Conservation (phyloP, 768 basidiomycete species). For the Rhodotorula toruloides region DNA sequence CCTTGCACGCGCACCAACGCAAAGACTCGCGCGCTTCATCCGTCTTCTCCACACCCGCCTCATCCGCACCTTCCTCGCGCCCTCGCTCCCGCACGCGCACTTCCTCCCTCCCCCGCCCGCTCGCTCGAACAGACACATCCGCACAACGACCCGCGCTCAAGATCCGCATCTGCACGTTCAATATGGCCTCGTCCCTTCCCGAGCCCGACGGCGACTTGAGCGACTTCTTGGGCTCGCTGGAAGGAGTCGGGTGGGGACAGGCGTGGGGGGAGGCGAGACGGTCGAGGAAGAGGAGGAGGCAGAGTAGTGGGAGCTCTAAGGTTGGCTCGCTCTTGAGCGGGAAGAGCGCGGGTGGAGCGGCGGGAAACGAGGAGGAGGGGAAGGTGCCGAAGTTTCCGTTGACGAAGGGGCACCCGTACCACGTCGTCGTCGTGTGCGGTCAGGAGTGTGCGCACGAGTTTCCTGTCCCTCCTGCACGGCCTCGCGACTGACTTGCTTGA, state of each 20-base stretch:
- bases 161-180: slow-evolving; percentile 35
- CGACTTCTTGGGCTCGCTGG: slow-evolving; percentile 39
- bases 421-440: slow-evolving; percentile 40
- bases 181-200: slow-evolving; percentile 41
- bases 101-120: slow-evolving; percentile 14
- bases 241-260: no score
- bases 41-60: background rate
- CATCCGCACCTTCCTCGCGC: background rate
- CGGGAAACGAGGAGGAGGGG: slow-evolving; percentile 5
- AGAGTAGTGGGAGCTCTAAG: no score
- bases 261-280: no score
- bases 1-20: background rate
- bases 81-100: background rate
- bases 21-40: background rate
- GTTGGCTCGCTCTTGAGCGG: no score
- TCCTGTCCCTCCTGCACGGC: background rate
- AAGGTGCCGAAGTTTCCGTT: slow-evolving; percentile 26
- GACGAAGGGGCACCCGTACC: slow-evolving; percentile 35
- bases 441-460: slow-evolving; percentile 37
- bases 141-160: slow-evolving; percentile 19
- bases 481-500: no score
- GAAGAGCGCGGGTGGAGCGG: slow-evolving; percentile 10
- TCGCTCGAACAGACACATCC: background rate
- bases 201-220: slow-evolving; percentile 35
- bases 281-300: background rate